Evolutionary conservation across 2,329 filamentous ascomycete species (phyloP).

Genomic region (Alternaria ethzedia): DNA sequence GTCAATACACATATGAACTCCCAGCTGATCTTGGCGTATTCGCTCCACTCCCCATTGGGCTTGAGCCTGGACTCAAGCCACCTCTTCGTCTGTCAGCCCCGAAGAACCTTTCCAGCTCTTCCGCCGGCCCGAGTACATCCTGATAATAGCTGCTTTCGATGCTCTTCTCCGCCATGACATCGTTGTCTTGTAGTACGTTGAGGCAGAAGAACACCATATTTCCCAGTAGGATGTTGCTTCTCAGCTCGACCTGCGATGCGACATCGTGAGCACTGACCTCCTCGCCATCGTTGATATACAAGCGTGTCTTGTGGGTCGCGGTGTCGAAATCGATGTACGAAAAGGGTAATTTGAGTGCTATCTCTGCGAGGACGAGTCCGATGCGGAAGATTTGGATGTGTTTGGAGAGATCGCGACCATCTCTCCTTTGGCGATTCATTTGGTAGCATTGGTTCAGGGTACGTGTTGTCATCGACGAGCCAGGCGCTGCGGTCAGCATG

Average conservation of each 20-base stretch:
- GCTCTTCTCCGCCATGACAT: conserved; percentile 22
- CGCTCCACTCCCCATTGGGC: conserved; percentile 7
- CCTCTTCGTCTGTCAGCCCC: conserved; percentile 13
- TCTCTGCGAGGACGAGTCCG: conserved; percentile 32
- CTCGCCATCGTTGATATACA: conserved; percentile 22
- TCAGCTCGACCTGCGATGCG: conserved; percentile 30
- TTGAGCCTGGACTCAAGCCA: conserved; percentile 9
- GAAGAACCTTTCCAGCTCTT: conserved; percentile 25
- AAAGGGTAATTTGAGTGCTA: conserved; percentile 27
- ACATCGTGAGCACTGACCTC: conserved; percentile 25
- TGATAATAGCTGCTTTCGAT: conserved; percentile 27
- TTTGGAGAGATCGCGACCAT: conserved; percentile 20
- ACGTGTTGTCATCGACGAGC: conserved; percentile 17
- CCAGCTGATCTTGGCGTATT: conserved; percentile 11
- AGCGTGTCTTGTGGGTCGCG: conserved; percentile 7
- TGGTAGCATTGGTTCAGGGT: conserved; percentile 19
- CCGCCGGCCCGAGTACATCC: conserved; percentile 28
- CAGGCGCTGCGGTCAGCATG: conserved; percentile 30
- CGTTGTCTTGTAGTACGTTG: conserved; percentile 22
- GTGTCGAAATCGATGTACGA: conserved; percentile 24
- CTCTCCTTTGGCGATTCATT: conserved; percentile 8
- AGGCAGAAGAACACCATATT: conserved; percentile 36
- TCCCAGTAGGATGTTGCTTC: conserved; percentile 24
- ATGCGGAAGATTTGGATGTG: conserved; percentile 37
- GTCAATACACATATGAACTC: not conserved